These are phyloP conservation scores for Arthrinium puccinioides DNA, from an alignment of 2,329 filamentous ascomycete genomes.

Conservation along the genomic window DNA sequence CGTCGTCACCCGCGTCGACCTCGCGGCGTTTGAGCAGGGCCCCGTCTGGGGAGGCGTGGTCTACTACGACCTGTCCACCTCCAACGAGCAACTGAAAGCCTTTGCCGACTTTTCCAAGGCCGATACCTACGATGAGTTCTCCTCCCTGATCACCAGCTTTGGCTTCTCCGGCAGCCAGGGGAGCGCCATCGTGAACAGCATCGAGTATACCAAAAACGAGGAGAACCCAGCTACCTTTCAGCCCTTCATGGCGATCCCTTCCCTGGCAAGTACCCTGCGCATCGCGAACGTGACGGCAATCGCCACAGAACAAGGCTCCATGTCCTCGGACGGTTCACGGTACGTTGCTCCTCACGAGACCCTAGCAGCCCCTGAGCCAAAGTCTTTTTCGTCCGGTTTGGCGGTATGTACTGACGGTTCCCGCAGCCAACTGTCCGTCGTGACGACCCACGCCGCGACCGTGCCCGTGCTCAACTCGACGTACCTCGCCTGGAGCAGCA, in stretches of 20 bases:
- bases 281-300: conserved; percentile 4
- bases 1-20: conserved; percentile 7
- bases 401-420: no score
- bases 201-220: conserved; percentile 9
- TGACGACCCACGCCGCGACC: conserved; percentile 4
- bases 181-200: conserved; percentile 3
- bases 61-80: not conserved
- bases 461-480: conserved; percentile 5
- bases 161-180: conserved; percentile 2
- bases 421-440: not conserved
- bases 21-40: conserved; percentile 8
- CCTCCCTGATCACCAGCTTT: conserved; percentile 4
- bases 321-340: conserved; percentile 4
- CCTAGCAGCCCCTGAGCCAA: no score
- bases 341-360: no score
- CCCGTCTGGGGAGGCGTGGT: conserved; percentile 5
- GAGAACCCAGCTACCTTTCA: conserved; percentile 3
- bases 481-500: conserved; percentile 4
- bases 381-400: no score
- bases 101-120: conserved; percentile 5
- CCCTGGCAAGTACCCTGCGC: not conserved
- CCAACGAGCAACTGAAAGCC: conserved; percentile 1
- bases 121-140: conserved; percentile 9
- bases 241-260: not conserved
- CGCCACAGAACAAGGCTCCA: conserved; percentile 1